Evolutionary conservation across 75 land plant species (phyloP).

Genomic region (Chamaecyparis obtusa): DNA sequence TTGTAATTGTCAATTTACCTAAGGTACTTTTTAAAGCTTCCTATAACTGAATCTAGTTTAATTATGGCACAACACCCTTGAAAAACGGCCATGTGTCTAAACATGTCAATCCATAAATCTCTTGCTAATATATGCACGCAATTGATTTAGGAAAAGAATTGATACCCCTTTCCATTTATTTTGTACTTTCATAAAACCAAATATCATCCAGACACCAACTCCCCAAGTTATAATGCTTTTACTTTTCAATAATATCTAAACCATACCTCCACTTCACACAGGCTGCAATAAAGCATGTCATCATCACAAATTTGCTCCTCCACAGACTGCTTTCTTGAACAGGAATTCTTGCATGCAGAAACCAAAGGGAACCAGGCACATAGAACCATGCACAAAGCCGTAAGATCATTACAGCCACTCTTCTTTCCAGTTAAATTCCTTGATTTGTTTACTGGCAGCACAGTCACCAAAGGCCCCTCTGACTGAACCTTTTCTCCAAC

Average conservation of each 20-base stretch:
- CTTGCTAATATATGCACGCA: not conserved
- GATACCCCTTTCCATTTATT: not conserved
- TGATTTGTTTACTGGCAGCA: conserved; percentile 10
- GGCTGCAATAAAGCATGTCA: conserved; percentile 88
- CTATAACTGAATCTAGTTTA: not conserved
- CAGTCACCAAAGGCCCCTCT: conserved; percentile 9
- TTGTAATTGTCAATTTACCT: not conserved
- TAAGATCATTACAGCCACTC: not conserved
- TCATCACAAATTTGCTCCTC: conserved; percentile 62
- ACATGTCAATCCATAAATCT: not conserved
- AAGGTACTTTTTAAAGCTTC: not conserved
- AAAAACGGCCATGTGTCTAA: not conserved
- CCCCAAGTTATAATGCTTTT: not conserved
- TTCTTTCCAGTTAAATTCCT: not conserved
- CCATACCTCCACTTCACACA: conserved; percentile 89
- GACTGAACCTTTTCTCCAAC: conserved; percentile 22
- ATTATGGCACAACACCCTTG: not conserved
- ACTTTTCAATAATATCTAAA: not conserved
- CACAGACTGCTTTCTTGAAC: conserved; percentile 27
- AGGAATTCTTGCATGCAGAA: conserved; percentile 18
- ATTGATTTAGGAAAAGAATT: not conserved
- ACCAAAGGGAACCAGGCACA: conserved; percentile 36
- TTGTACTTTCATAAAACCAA: not conserved
- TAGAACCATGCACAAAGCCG: not conserved
- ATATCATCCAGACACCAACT: not conserved